Percentiles rank a stretch among this genome's conserved stretches.
phyloP scores from a whole-genome alignment of 2,329 filamentous ascomycete genomes.

The Xylariaceae sp. region DNA sequence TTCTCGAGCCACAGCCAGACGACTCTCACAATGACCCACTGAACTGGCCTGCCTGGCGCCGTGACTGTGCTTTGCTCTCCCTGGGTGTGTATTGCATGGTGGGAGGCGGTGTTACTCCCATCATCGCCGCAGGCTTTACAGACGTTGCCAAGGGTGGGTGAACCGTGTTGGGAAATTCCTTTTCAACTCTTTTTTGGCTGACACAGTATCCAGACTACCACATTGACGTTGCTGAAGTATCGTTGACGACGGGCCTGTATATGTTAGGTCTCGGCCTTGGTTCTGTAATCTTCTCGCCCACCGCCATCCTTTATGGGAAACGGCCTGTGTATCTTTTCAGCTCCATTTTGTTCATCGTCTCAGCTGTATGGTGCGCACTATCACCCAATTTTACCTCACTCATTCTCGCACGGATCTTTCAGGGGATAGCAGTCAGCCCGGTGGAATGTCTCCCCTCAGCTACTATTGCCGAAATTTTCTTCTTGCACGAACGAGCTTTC shows the following conservation, averaged over 20 bases:
- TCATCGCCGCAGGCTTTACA: slow-evolving; percentile 88
- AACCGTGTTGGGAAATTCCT: slow-evolving; percentile 45
- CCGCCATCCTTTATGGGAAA: slow-evolving; percentile 90
- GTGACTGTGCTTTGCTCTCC: slow-evolving; percentile 79
- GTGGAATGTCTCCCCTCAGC: slow-evolving; percentile 93
- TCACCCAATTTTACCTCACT: slow-evolving; percentile 82
- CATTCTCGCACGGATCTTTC: slow-evolving; percentile 80
- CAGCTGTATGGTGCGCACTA: slow-evolving; percentile 83
- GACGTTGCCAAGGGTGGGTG: slow-evolving; percentile 65
- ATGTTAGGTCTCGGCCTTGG: slow-evolving; percentile 93
- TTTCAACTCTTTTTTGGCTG: slow-evolving; percentile 19
- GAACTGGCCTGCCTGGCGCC: slow-evolving; percentile 85
- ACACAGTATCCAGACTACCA: slow-evolving; percentile 51
- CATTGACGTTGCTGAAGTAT: slow-evolving; percentile 73
- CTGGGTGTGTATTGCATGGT: slow-evolving; percentile 93
- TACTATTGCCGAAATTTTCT: slow-evolving; percentile 95
- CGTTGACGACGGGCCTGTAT: slow-evolving; percentile 71
- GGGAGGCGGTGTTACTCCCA: slow-evolving; percentile 88
- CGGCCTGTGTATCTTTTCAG: slow-evolving; percentile 85
- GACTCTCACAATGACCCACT: slow-evolving; percentile 89
- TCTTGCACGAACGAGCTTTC: slow-evolving; percentile 87
- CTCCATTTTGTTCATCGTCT: slow-evolving; percentile 76
- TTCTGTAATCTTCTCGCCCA: slow-evolving; percentile 83
- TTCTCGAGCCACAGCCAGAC: slow-evolving; percentile 90
- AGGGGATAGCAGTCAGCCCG: slow-evolving; percentile 85